Base-by-base conservation (phyloP, 768 basidiomycete genomes). In the Sutorius australiensis region DNA sequence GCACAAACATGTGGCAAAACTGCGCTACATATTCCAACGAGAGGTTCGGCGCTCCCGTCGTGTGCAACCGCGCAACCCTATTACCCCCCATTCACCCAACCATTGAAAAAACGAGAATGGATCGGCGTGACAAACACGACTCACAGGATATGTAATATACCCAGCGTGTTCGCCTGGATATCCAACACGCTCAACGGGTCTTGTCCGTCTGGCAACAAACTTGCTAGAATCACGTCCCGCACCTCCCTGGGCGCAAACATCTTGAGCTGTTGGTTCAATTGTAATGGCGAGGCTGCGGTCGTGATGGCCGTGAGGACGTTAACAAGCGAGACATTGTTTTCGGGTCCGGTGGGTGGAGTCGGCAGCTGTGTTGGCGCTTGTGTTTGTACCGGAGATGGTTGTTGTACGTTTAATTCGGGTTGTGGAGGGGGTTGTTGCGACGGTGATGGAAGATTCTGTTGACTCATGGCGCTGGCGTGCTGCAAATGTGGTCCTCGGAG, bases 101-200 rank as follows among this genome's bases (percentile, higher is more conserved):
- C 45, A 34, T 45, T 21, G 30, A n/a, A 16, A 14, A 12, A 31
- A 17, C 30, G 11, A 21, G 12, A 19, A 5, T 8, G 4, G 5
- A 21, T 28, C 11, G 6, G 6, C 30, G 6, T 17, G 32, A 37
- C 17, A 1, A 6, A 19, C 37, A 16, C 17, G 30, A 75, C 86
- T 70, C 59, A 91, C 89, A 92, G 64, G 40, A 92, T 87, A 60
- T 83, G 86, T 38, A 92, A 67, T 38, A 82, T 77, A 0, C 82
- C 86, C 3, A 92, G 66, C 1, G 87, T 85, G 64, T 89, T 79
- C 30, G 61, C 62, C 30, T 72, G 67, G 24, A 81, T 67, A 61
- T 85, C 78, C 33, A 92, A 69, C 9, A 86, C 64, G 3, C 69
- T 51, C 46, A 92, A 62, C 9, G 90, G 90, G 66, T 92, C 89